Evolutionary conservation across 768 basidiomycete species (phyloP).

Genomic region (Naganishia vaughanmartiniae): DNA sequence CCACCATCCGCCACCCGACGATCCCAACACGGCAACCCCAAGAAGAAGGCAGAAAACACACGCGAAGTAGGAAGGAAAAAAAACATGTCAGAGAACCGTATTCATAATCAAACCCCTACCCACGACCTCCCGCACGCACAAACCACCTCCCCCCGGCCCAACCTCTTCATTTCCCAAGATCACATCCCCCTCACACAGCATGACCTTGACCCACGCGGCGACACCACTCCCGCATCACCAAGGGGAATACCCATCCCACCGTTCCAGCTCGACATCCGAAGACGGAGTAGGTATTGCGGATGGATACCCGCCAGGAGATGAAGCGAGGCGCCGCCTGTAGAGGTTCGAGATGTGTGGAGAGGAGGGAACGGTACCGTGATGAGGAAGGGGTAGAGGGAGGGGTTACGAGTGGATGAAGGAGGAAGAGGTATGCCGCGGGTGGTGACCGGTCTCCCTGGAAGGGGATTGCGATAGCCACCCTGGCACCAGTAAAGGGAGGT

Average conservation of each 20-base stretch:
- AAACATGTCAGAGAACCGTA: conserved; percentile 6
- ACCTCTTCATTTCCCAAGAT: conserved; percentile 17
- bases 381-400: not conserved
- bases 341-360: too few species aligned
- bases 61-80: not conserved
- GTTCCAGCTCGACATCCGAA: conserved; percentile 23
- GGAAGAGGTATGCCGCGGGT: not conserved
- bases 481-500: not conserved
- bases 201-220: not conserved
- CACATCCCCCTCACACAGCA: not conserved
- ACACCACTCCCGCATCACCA: not conserved
- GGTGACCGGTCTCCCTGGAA: not conserved
- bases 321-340: too few species aligned
- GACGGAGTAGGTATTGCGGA: conserved; percentile 12
- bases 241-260: not conserved
- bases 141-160: not conserved
- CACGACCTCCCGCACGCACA: conserved; percentile 12
- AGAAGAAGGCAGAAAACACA: too few species aligned
- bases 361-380: conserved; percentile 10
- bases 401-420: conserved; percentile 16
- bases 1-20: not conserved
- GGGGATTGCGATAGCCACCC: not conserved
- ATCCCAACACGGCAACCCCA: not conserved
- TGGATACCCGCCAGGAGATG: not conserved
- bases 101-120: conserved; percentile 22